Evolutionary conservation across 2,329 filamentous ascomycete species (phyloP).

Genomic region (Samsoniella hepiali): DNA sequence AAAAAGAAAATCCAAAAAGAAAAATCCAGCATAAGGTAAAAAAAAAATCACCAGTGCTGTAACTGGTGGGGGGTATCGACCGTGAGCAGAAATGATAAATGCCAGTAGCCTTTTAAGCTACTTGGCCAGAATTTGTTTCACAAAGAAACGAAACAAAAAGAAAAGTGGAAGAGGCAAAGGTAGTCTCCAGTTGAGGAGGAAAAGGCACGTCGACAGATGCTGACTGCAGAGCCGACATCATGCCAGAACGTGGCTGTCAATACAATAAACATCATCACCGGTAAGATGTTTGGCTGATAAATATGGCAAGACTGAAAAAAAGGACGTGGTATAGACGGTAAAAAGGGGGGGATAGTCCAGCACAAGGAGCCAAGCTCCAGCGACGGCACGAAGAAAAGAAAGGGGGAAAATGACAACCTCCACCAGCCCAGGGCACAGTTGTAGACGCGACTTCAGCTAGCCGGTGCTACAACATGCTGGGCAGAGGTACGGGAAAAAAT

Average conservation of each 20-base stretch:
- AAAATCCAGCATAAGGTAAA: not conserved
- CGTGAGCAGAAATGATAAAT: constrained; percentile 28
- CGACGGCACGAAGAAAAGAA: constrained; percentile 1
- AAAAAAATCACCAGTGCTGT: constrained; percentile 11
- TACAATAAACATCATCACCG: constrained; percentile 36
- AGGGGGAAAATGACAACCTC: not conserved
- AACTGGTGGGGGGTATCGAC: constrained; percentile 27
- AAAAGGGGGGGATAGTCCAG: not conserved
- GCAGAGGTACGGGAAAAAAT: constrained; percentile 18
- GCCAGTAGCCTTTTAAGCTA: constrained; percentile 13
- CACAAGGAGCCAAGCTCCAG: constrained; percentile 8
- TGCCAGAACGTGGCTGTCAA: constrained; percentile 13
- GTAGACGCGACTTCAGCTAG: constrained; percentile 6
- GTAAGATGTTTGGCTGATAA: constrained; percentile 28
- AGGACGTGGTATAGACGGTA: constrained; percentile 7
- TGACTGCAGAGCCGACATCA: not conserved
- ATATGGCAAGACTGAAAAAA: constrained; percentile 18
- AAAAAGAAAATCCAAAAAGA: constrained; percentile 5
- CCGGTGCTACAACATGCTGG: not conserved
- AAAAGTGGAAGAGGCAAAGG: not conserved
- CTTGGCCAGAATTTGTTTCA: constrained; percentile 8
- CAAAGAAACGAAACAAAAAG: constrained; percentile 8
- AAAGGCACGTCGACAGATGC: not conserved
- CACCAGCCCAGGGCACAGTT: constrained; percentile 1
- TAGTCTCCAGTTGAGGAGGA: not conserved